phyloP scores from a whole-genome alignment of 2,329 filamentous ascomycete genomes.

The Fusarium verrucosum region DNA sequence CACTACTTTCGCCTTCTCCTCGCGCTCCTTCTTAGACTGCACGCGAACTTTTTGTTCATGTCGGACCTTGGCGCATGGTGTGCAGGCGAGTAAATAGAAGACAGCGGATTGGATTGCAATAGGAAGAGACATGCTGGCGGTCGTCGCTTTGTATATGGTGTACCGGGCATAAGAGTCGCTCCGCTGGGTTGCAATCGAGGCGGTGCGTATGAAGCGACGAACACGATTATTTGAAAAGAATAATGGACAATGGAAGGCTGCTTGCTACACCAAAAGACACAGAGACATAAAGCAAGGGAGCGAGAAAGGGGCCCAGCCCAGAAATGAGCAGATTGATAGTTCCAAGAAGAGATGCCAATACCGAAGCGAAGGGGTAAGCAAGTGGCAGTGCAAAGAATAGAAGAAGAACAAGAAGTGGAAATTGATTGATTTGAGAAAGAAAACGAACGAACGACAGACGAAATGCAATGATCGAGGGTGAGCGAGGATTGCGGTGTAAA shows the following conservation, averaged over 20 bases:
- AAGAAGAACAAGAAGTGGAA: neutral
- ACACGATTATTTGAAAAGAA: conserved; percentile 6
- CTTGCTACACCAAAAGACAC: conserved; percentile 26
- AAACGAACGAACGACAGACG: conserved; percentile 14
- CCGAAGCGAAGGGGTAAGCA: conserved; percentile 1
- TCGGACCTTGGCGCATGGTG: conserved; percentile 77
- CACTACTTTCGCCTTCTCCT: conserved; percentile 71
- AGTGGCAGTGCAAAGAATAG: neutral
- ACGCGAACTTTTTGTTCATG: conserved; percentile 75
- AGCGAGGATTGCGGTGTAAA: conserved; percentile 31
- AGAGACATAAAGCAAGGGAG: conserved; percentile 27
- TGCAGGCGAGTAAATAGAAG: conserved; percentile 81
- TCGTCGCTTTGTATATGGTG: conserved; percentile 33
- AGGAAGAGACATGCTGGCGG: conserved; percentile 56
- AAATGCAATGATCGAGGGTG: conserved; percentile 9
- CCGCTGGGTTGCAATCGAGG: conserved; percentile 7
- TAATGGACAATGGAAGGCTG: conserved; percentile 2
- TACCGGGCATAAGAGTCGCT: conserved; percentile 37
- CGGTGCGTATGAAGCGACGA: neutral
- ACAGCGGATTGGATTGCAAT: conserved; percentile 77
- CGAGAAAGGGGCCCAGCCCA: conserved; percentile 36
- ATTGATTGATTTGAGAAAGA: conserved; percentile 4
- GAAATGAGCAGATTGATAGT: conserved; percentile 33
- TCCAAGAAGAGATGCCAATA: neutral
- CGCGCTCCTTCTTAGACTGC: conserved; percentile 73